Evolutionary conservation across 352 stramenopile species (phyloP).

Genomic region (Globisporangium viniferum): DNA sequence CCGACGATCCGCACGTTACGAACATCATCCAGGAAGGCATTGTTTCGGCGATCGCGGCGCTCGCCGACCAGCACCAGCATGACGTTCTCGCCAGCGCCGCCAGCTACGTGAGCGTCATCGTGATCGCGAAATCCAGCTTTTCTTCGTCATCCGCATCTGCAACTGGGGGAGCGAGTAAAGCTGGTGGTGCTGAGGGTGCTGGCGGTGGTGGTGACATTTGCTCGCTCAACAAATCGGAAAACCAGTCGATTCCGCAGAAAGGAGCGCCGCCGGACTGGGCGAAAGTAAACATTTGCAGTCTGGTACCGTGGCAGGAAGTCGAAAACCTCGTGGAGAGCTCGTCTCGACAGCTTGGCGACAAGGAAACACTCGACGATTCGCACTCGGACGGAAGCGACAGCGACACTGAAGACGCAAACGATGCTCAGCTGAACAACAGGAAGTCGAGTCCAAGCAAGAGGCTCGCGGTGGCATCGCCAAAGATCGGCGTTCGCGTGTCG

Average conservation of each 20-base stretch:
- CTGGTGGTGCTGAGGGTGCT: not conserved
- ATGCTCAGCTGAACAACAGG: not conserved
- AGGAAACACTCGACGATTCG: constrained; percentile 27
- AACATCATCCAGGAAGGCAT: constrained; percentile 74
- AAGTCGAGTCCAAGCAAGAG: constrained; percentile 12
- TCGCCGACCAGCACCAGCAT: constrained; percentile 60
- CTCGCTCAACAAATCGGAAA: constrained; percentile 19
- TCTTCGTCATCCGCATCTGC: not conserved
- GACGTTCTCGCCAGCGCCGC: constrained; percentile 43
- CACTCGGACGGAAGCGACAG: constrained; percentile 45
- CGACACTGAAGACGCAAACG: constrained; percentile 15
- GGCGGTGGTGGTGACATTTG: constrained; percentile 22
- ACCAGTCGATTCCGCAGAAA: constrained; percentile 40
- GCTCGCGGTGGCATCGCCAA: constrained; percentile 8
- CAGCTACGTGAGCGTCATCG: constrained; percentile 22
- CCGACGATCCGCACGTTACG: constrained; percentile 42
- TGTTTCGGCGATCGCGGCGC: constrained; percentile 50
- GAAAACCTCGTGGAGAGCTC: constrained; percentile 16
- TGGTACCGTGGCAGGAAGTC: constrained; percentile 50
- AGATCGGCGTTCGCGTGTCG: constrained; percentile 14
- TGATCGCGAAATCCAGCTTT: not conserved
- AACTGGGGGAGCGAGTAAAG: constrained; percentile 8
- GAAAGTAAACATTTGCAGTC: constrained; percentile 47
- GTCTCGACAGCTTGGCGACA: constrained; percentile 14
- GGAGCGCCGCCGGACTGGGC: constrained; percentile 54